Conservation (phyloP, 805 yeast genomes). For the Kluyveromyces starmeri region DNA sequence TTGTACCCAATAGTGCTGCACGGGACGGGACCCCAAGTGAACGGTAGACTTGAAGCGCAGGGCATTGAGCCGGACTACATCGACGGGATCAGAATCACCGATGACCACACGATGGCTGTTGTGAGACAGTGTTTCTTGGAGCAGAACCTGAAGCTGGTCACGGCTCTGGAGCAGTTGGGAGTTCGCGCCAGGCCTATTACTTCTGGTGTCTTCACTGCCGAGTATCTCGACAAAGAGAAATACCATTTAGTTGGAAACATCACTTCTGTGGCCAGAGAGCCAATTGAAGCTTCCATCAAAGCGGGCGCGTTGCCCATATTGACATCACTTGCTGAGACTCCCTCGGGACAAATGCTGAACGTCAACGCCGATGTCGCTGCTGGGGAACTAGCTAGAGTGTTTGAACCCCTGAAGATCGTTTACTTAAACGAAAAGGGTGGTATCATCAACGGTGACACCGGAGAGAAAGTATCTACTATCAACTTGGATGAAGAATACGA, state of each 20-base stretch:
- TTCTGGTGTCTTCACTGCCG: slow-evolving; percentile 93
- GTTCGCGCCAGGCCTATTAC: slow-evolving; percentile 98
- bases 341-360: slow-evolving; percentile 92
- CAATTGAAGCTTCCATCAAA: slow-evolving; percentile 87
- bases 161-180: slow-evolving; percentile 92
- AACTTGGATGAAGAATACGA: slow-evolving; percentile 96
- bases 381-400: slow-evolving; percentile 91
- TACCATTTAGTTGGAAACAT: slow-evolving; percentile 91
- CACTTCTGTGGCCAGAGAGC: slow-evolving; percentile 74
- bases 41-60: slow-evolving; percentile 82
- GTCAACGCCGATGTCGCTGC: slow-evolving; percentile 99
- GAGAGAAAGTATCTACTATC: slow-evolving; percentile 81
- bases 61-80: slow-evolving; percentile 94
- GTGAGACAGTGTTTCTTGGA: slow-evolving; percentile 93
- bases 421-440: slow-evolving; percentile 98
- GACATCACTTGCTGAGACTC: slow-evolving; percentile 93
- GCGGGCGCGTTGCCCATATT: slow-evolving; percentile 96
- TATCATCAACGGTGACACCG: slow-evolving; percentile 82
- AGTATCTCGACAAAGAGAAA: slow-evolving; percentile 80
- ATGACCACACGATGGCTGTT: slow-evolving; percentile 88
- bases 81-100: slow-evolving; percentile 95
- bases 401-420: slow-evolving; percentile 94
- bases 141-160: slow-evolving; percentile 89
- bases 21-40: slow-evolving; percentile 99
- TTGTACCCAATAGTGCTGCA: slow-evolving; percentile 93